Evolutionary conservation across 306 rosid species (phyloP).

Genomic region (Lablab purpureus): DNA sequence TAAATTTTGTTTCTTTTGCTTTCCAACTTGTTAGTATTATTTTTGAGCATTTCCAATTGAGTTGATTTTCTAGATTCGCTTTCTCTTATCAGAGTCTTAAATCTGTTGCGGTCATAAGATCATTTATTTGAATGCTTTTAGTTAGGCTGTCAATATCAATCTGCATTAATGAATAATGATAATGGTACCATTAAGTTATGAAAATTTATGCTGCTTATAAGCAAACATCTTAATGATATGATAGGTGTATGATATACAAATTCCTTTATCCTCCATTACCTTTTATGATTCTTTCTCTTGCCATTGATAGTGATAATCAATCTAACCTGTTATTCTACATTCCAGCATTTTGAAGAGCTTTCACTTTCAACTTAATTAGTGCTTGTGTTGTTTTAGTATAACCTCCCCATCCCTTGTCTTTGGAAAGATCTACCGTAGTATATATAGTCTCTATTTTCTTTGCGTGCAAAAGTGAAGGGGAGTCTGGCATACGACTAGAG

Average conservation of each 20-base stretch:
- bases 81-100: slow-evolving; percentile 30
- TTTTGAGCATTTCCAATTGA: slow-evolving; percentile 62
- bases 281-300: slow-evolving; percentile 16
- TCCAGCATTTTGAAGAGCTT: background rate
- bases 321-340: slow-evolving; percentile 26
- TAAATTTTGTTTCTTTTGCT: slow-evolving; percentile 43
- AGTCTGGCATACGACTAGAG: background rate
- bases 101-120: slow-evolving; percentile 15
- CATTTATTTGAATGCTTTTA: slow-evolving; percentile 30
- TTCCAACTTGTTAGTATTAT: slow-evolving; percentile 65
- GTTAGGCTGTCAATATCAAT: background rate
- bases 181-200: too few species aligned
- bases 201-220: background rate
- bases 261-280: background rate
- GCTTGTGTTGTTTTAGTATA: background rate
- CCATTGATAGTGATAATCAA: background rate
- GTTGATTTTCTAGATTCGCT: slow-evolving; percentile 56
- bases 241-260: background rate
- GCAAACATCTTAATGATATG: background rate
- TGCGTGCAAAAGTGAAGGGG: background rate
- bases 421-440: background rate
- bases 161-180: slow-evolving; percentile 2
- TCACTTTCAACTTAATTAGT: background rate
- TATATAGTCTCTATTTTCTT: background rate
- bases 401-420: background rate